Base-by-base conservation (phyloP, 2,329 filamentous ascomycete species). In the Fusarium annulatum region DNA sequence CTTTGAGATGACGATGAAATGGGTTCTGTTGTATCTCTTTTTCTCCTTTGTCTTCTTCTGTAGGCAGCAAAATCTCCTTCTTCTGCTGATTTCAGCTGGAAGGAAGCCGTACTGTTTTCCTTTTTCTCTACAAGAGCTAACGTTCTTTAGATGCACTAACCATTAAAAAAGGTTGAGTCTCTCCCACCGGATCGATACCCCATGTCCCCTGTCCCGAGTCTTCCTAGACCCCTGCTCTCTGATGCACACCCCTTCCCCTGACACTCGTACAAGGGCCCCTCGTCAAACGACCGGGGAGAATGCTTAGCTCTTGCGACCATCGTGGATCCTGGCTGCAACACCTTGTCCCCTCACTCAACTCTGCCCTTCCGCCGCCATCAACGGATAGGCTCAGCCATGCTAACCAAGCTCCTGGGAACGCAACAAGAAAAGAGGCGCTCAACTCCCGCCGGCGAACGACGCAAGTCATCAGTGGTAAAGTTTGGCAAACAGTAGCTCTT, bases 361-460 rank as follows among this genome's bases (percentile, higher is more conserved):
- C 34, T 67, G 69, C 75, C 69, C 67, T 78, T 78, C 79, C 77
- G 77, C 74, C 74, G 77, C 79, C 78, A 80, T 80, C 63, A 61
- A 78, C 78, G 79, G 78, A 79, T 79, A 80, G 73, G 77, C 72
- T 78, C 77, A 80, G 79, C 79, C 77, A 80, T 79, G 77, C 77
- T 76, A 79, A 79, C 79, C 79, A 77, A 80, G 58, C 64, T 71
- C 69, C 69, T 79, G 78, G 79, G 76, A 77, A 78, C 77, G 65
- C 76, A 72, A 75, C 68, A 46, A 73, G 65, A 60, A 73, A 69
- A 55, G 77, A 78, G 78, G 77, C 76, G 75, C 76, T 72, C 68
- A 68, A 76, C 71, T 77, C 75, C 74, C 74, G 67, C 64, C 76
- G 30, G 68, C 59, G 60, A 43, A 63, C 61, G 61, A 76, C 69